Base-by-base conservation (phyloP, 73 alveolate genomes). In the Blepharisma japonicum region DNA sequence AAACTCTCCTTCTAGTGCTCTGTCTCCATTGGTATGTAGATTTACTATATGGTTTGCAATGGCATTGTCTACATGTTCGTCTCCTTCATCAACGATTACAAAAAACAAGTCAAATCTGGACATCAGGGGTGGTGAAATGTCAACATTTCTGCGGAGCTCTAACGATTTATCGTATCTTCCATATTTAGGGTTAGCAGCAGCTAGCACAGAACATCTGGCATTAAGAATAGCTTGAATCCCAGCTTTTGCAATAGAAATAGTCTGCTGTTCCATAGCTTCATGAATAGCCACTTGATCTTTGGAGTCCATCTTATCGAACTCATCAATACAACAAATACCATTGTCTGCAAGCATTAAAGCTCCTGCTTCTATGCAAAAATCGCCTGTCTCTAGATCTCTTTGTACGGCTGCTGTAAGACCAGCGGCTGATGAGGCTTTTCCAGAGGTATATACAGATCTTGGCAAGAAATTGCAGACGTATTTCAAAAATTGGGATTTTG, bases 181-280 rank as follows among this genome's bases (percentile, higher is more conserved):
- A 81, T 79, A 82, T 50, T 93, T 86, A 4, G 99, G 99, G 82
- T 96, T 92, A 7, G 98, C 99, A 23, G 99, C 99, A 7, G 99
- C 99, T 81, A 97, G 92, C 61, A 97, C 94, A 50, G 98, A 92
- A 45, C 99, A 93, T 67, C 99, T 88, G 0, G 99, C 98, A 91
- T 95, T 88, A 54, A 81, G 48, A 48, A 84, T 81, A 51, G 88
- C 88, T 21, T 81, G 77, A 38, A 81, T 74, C 53, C 87, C 87
- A 6, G 99, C 99, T 83, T 98, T 98, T 45, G 99, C 98, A 51
- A 98, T 83, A 6, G 99, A 90, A 23, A 98, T 98, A 32, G 99
- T 98, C 94, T 98, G 97, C 87, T 98, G 97, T 90, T 98, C 99
- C 99, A 98, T 98, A 47, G 99, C 99, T 83, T 98, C 99, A 86